These are phyloP conservation scores for Suillus decipiens DNA, from an alignment of 768 basidiomycete species.

Conservation along the genomic window DNA sequence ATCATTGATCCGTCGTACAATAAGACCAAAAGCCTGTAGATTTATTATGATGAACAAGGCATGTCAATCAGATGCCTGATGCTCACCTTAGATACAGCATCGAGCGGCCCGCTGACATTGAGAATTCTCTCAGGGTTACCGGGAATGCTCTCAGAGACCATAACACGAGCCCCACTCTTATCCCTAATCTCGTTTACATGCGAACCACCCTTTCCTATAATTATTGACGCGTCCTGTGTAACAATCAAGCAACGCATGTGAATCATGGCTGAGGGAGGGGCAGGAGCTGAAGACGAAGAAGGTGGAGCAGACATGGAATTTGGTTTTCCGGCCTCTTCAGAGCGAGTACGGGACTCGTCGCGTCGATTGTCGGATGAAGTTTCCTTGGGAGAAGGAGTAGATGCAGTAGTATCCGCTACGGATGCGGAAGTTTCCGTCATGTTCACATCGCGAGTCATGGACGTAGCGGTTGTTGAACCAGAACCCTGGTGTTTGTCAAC, in stretches of 20 bases:
- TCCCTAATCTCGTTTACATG: constrained; percentile 99
- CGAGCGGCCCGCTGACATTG: constrained; percentile 93
- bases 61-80: constrained; percentile 8
- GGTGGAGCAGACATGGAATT: constrained; percentile 50
- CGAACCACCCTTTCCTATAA: constrained; percentile 93
- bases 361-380: constrained; percentile 45
- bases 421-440: constrained; percentile 54
- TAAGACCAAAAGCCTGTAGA: constrained; percentile 91
- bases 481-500: constrained; percentile 47
- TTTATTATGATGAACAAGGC: constrained; percentile 5
- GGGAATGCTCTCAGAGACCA: constrained; percentile 97
- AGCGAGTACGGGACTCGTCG: constrained; percentile 39
- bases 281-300: constrained; percentile 48
- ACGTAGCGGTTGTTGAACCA: constrained; percentile 40
- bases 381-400: constrained; percentile 57
- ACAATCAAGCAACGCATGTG: constrained; percentile 99
- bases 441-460: constrained; percentile 56
- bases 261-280: constrained; percentile 79
- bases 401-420: constrained; percentile 48
- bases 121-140: constrained; percentile 99
- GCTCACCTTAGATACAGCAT: constrained; percentile 96
- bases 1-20: constrained; percentile 98
- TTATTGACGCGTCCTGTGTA: constrained; percentile 98
- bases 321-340: constrained; percentile 39
- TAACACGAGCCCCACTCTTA: constrained; percentile 94